These are phyloP conservation scores for Talaromyces piceae DNA, from an alignment of 2,329 filamentous ascomycete genomes.

Conservation along the genomic window DNA sequence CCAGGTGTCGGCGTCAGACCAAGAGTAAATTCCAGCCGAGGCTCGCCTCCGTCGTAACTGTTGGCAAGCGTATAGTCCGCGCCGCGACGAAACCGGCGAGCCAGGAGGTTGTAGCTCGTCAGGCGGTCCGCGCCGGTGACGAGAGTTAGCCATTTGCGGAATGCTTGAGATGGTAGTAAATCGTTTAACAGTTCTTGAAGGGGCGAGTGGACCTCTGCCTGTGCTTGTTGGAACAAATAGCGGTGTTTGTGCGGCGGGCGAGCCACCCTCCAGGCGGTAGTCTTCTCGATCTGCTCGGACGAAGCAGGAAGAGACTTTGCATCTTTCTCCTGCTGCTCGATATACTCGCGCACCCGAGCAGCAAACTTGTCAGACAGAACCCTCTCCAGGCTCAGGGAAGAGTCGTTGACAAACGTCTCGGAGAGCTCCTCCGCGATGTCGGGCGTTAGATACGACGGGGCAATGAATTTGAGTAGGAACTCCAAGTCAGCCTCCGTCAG, in stretches of 20 bases:
- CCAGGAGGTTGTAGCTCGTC: slow-evolving; percentile 68
- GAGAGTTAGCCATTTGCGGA: slow-evolving; percentile 81
- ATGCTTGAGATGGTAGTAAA: slow-evolving; percentile 75
- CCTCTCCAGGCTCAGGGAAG: slow-evolving; percentile 70
- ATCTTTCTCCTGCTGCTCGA: slow-evolving; percentile 57
- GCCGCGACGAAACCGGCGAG: slow-evolving; percentile 77
- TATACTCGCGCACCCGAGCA: slow-evolving; percentile 59
- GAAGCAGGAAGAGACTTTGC: slow-evolving; percentile 31
- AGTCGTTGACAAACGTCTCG: slow-evolving; percentile 73
- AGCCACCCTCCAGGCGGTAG: slow-evolving; percentile 64
- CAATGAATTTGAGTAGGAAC: slow-evolving; percentile 83
- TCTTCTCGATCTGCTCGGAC: slow-evolving; percentile 51
- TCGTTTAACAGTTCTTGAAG: slow-evolving; percentile 73
- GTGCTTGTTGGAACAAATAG: slow-evolving; percentile 68
- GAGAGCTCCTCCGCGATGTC: slow-evolving; percentile 79
- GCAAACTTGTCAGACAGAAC: slow-evolving; percentile 76
- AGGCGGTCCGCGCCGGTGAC: slow-evolving; percentile 64
- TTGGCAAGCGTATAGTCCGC: slow-evolving; percentile 90
- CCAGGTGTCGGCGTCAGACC: slow-evolving; percentile 76
- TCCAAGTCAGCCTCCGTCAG: slow-evolving; percentile 75
- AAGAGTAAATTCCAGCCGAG: slow-evolving; percentile 79
- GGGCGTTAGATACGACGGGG: slow-evolving; percentile 83
- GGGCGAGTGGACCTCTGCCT: slow-evolving; percentile 35
- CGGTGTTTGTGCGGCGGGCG: slow-evolving; percentile 92
- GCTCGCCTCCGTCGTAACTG: slow-evolving; percentile 61